Evolutionary conservation across 148 eudicot species (phyloP), one percentile per base, ranked within the genome.

Genomic region (Cornus kousa): DNA sequence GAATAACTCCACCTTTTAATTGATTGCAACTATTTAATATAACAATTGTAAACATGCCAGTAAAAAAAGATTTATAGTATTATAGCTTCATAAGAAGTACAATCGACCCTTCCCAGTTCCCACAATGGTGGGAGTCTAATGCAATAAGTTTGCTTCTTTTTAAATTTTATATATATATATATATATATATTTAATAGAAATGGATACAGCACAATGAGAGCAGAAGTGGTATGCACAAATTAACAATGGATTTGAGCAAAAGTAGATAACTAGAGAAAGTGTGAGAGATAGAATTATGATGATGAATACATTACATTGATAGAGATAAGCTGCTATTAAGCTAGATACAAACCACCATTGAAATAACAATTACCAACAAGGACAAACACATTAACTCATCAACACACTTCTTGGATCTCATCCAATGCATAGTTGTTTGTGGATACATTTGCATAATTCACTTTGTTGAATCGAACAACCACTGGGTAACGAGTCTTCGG

Each of bases 361-460:
- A 20, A 62, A 62, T 43, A 0, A 62, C 7, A 62, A 62, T 62
- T 62, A 62, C 22, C 22, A 62, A n/a, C 22, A 43, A 6, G 48
- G 48, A 43, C 5, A 43, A 4, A 43, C 28, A 28, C 28, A 28
- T 28, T 28, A 43, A 9, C 80, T 86, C 85, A 87, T 80, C 71
- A 81, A 28, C 28, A 28, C 72, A 91, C 90, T 86, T 91, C 93
- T 86, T 89, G 84, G 74, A 95, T 87, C 91, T 95, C 97, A 85
- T 95, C 98, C 82, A 95, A 79, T 60, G 98, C 98, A 46, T 91
- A 95, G 91, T 95, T 95, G 96, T 93, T 95, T 79, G 98, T 95
- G 2, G 98, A 93, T 74, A 93, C 92, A 83, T 90, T 91, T 0
- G 97, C 97, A 71, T 95, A 95, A 57, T 95, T 95, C 79, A 95